Percentiles rank a stretch among this genome's conserved stretches.
Conservation (phyloP, 306 rosid species). For the Glycine soja region DNA sequence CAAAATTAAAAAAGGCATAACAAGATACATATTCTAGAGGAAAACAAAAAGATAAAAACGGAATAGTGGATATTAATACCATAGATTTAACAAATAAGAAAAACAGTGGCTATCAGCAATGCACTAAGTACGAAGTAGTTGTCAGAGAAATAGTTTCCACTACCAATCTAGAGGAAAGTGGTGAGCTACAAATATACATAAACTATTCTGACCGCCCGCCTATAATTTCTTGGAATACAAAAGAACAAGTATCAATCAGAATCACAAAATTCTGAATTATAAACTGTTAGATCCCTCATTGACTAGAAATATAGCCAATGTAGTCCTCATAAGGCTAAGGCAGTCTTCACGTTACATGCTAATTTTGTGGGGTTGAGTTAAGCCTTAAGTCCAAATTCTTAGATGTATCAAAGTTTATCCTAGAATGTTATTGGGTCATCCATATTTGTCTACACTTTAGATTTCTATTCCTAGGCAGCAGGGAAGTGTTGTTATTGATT, state of each 20-base stretch:
- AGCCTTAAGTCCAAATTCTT: too few species aligned
- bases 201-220: constrained; percentile 27
- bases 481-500: too few species aligned
- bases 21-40: constrained; percentile 3
- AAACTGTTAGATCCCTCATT: neutral
- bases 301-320: neutral
- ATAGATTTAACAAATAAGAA: neutral
- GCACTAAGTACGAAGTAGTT: neutral
- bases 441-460: neutral
- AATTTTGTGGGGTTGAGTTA: too few species aligned
- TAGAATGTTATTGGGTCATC: neutral
- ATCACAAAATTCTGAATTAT: neutral
- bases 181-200: constrained; percentile 2
- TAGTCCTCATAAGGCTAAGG: neutral
- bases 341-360: neutral
- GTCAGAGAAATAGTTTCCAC: neutral
- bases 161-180: constrained; percentile 1
- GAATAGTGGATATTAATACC: neutral
- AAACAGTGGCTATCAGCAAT: neutral
- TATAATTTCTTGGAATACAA: constrained; percentile 32
- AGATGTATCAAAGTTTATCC: neutral
- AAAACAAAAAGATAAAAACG: neutral
- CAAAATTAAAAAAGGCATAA: constrained; percentile 20
- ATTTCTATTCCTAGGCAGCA: too few species aligned
- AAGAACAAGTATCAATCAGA: neutral